Evolutionary conservation across 352 stramenopile genomes (phyloP).

Genomic region (Phytophthora agathidicida): DNA sequence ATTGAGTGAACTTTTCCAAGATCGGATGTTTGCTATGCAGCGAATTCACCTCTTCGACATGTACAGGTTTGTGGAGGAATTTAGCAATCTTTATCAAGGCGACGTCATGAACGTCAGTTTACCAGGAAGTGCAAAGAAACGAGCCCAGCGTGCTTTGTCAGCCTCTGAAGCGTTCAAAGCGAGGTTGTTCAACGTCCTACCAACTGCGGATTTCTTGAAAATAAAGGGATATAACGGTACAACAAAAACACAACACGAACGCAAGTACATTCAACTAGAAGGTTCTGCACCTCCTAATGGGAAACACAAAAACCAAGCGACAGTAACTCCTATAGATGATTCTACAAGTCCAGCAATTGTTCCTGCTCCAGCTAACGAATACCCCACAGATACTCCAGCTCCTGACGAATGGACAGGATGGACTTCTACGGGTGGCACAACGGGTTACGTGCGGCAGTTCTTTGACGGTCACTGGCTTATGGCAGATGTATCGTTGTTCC

Average conservation of each 20-base stretch:
- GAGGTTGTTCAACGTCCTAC: conserved; percentile 61
- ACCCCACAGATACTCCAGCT: conserved; percentile 8
- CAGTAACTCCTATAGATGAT: conserved; percentile 29
- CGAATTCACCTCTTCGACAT: conserved; percentile 81
- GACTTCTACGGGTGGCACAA: conserved; percentile 18
- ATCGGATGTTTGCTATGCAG: conserved; percentile 82
- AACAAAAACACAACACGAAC: conserved; percentile 21
- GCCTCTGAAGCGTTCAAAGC: conserved; percentile 69
- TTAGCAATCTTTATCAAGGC: conserved; percentile 72
- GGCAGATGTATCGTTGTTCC: conserved; percentile 77
- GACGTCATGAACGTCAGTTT: conserved; percentile 85
- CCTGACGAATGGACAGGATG: conserved; percentile 31
- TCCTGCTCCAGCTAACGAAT: conserved; percentile 8
- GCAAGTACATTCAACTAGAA: conserved; percentile 31
- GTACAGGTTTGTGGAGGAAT: conserved; percentile 76
- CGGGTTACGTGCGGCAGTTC: conserved; percentile 51
- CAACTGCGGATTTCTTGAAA: conserved; percentile 72
- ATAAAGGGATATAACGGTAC: conserved; percentile 58
- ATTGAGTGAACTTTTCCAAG: conserved; percentile 74
- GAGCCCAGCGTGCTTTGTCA: conserved; percentile 57
- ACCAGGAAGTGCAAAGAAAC: conserved; percentile 61
- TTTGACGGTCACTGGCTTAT: conserved; percentile 78
- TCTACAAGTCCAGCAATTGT: background rate
- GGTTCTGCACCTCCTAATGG: background rate
- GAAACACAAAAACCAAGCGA: conserved; percentile 29